phyloP scores from a whole-genome alignment of 192 early-diverging fungal species.

The Backusella psychrophila region DNA sequence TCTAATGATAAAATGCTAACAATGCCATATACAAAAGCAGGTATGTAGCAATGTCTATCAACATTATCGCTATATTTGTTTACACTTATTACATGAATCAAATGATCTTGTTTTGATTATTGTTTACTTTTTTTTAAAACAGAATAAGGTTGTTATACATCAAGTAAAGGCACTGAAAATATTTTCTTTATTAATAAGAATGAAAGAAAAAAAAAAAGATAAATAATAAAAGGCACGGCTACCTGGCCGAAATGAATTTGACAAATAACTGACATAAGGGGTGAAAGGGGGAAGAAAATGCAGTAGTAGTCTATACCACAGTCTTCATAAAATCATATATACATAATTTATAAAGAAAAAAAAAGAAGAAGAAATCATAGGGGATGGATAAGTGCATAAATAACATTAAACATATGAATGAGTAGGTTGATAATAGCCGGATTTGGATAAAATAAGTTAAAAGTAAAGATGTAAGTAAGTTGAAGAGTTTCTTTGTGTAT shows the following conservation, averaged over 20 bases:
- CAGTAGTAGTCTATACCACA: conserved; percentile 11
- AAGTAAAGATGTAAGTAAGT: too few species aligned
- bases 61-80: not conserved
- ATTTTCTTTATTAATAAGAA: not conserved
- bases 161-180: not conserved
- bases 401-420: too few species aligned
- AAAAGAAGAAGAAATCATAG: not conserved
- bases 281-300: not conserved
- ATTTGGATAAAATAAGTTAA: too few species aligned
- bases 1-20: not conserved
- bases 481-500: too few species aligned
- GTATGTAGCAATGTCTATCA: not conserved
- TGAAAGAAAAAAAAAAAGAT: not conserved
- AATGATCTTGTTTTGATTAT: not conserved
- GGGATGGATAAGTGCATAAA: too few species aligned
- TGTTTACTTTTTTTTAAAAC: not conserved
- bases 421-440: too few species aligned
- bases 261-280: not conserved
- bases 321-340: not conserved
- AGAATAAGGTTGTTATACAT: not conserved
- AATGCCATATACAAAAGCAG: not conserved
- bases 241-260: conserved; percentile 3
- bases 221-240: not conserved
- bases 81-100: not conserved
- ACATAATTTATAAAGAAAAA: not conserved